Evolutionary conservation across 2,329 filamentous ascomycete species (phyloP), one percentile per base, ranked within the genome.

Genomic region (Ascochyta lentis): DNA sequence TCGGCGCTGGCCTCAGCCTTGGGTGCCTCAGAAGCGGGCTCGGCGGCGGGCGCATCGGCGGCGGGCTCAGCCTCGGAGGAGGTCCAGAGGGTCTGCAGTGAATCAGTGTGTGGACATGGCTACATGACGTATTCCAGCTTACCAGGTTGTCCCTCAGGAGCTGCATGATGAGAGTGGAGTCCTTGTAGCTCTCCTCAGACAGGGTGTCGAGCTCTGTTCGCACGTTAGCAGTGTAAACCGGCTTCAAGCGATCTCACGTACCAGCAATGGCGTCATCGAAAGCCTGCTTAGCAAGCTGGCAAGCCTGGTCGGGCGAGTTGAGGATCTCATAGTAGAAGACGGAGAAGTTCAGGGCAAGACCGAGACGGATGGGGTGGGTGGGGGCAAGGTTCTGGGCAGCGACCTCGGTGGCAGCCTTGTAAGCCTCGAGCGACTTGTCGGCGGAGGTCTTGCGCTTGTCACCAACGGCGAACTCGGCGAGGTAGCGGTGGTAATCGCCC

Each of bases 291-390:
- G 92, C 94, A 69, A 97, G 88, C 80, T 96, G 93, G 89, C 94
- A 97, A 77, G 93, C 94, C 83, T 96, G 94, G 79, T 98, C 95
- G 64, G 94, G 94, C 39, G 94, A 92, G 86, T 98, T 99, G 75
- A 98, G 86, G 78, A 98, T 99, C 88, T 99, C 91, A 80, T 99
- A 99, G 89, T 98, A 98, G 86, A 97, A 98, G 75, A 97, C 93
- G 66, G 93, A 96, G 86, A 96, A 96, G 89, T 96, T 96, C 68
- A 96, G 86, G 71, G 92, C 92, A 66, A 96, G 87, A 77, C 92
- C 92, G 65, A 96, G 89, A 75, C 92, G 91, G 81, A 96, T 96
- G 75, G 92, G 92, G 85, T 96, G 92, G 55, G 92, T 96, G 62
- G 92, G 92, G 62, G 92, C 89, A 69, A 96, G 88, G 79, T 95